Evolutionary conservation across 2,329 filamentous ascomycete genomes (phyloP), one percentile per base, ranked within the genome.

Genomic region (Stemphylium lycopersici): DNA sequence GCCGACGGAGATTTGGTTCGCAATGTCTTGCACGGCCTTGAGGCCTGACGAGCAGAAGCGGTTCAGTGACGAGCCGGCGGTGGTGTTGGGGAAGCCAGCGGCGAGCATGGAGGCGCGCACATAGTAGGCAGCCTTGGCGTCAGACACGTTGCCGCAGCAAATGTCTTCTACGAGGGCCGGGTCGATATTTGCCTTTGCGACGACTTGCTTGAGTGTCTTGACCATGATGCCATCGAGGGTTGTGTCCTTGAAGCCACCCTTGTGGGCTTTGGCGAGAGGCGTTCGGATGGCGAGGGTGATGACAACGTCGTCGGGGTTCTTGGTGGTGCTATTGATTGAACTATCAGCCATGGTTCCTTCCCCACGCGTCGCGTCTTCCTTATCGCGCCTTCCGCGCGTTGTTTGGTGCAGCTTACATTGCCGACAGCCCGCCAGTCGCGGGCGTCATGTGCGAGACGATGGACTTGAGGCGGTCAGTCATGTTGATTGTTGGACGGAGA

Each of bases 21-120:
- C 93, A 64, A 99, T 96, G 72, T 97, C 92, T 77, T 96, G 93
- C 4, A 93, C 90, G 52, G 95, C 93, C 79, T 97, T 96, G 63
- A 99, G 87, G 32, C 95, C 95, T 0, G 93, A 97, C 33, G 91
- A 96, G 84, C 95, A 99, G 87, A 99, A 98, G 58, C 95, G 89
- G 83, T 98, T 98, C 54, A 96, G 83, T 38, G 89, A 88, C 38
- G 85, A 93, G 61, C 90, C 91, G 62, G 87, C 85, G 43, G 90
- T 84, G 6, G 93, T 97, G 80, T 95, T 93, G 65, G 95, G 93
- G 81, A 95, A 96, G 66, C 95, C 95, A 53, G 95, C 95, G 42
- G 91, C 90, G 59, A 98, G 89, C 59, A 90, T 84, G 40, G 95
- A 91, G 47, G 93, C 91, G 67, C 95, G 93, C 70, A 90, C 81